A percentile compares a stretch with the other conserved stretches of the same genome.
Conservation (phyloP, 441 rosid genomes). For the Manihot esculenta region DNA sequence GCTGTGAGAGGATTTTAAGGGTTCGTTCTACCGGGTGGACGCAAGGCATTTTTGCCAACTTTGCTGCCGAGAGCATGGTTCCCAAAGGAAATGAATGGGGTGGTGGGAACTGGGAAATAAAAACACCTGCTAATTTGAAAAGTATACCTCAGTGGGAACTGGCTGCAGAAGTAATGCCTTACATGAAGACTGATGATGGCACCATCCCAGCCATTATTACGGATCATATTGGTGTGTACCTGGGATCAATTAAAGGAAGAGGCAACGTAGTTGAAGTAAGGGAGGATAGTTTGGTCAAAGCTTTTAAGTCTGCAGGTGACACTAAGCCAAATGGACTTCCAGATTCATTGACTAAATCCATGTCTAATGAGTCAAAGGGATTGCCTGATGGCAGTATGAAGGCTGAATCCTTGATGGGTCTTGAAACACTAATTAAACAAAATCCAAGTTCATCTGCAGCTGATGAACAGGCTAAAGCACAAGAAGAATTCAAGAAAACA, state of each 20-base stretch:
- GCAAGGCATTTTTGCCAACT: conserved; percentile 96
- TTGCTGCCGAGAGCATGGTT: conserved; percentile 99
- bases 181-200: conserved; percentile 96
- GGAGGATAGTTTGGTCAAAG: conserved; percentile 79
- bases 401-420: conserved; percentile 67
- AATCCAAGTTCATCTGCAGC: conserved; percentile 41
- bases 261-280: conserved; percentile 87
- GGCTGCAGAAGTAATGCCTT: conserved; percentile 98
- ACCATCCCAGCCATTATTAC: conserved; percentile 81
- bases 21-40: conserved; percentile 96
- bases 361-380: conserved; percentile 44
- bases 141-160: conserved; percentile 90
- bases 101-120: conserved; percentile 99
- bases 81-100: conserved; percentile 99
- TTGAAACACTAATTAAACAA: conserved; percentile 66
- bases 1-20: conserved; percentile 92
- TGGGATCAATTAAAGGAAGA: conserved; percentile 93
- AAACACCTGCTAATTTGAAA: conserved; percentile 80
- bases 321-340: conserved; percentile 44
- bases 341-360: conserved; percentile 43
- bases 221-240: conserved; percentile 92
- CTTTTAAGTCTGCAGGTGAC: conserved; percentile 51
- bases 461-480: conserved; percentile 95
- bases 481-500: conserved; percentile 95
- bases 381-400: conserved; percentile 48